Evolutionary conservation across 225 moss, liverwort and hornwort genomes (phyloP).

Genomic region (Ulota crispa): DNA sequence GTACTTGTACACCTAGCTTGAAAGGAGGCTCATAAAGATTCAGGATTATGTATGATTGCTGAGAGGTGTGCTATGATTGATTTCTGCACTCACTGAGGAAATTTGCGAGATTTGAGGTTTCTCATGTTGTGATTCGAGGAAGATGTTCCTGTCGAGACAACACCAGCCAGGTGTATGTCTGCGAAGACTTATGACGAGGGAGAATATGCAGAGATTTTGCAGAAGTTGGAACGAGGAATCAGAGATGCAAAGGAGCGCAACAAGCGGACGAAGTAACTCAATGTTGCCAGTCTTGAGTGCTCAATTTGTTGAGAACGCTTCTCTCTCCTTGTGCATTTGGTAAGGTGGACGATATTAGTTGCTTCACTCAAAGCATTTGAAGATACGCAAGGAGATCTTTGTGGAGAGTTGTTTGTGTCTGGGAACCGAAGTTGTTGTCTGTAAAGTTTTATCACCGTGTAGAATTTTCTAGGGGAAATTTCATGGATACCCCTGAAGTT

Average conservation of each 20-base stretch:
- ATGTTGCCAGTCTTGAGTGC: not conserved
- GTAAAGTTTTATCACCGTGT: no score
- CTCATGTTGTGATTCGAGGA: not conserved
- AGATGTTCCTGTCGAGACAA: not conserved
- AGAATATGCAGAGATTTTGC: not conserved
- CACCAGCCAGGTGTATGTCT: not conserved
- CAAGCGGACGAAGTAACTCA: not conserved
- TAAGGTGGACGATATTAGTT: not conserved
- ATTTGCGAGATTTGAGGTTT: not conserved
- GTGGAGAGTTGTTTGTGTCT: no score
- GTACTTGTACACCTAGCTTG: not conserved
- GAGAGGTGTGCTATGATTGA: not conserved
- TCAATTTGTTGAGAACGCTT: not conserved
- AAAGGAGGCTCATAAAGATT: not conserved
- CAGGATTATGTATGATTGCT: not conserved
- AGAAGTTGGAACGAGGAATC: not conserved
- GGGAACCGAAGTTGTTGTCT: no score
- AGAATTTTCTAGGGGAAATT: no score
- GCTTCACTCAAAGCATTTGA: not conserved
- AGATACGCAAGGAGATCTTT: no score
- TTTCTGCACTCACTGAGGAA: not conserved
- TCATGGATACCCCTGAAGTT: no score
- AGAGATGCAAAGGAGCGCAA: not conserved
- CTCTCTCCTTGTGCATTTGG: not conserved
- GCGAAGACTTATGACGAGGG: not conserved